Evolutionary conservation across 345 rosid species (phyloP).

Genomic region (Physaria fendleri): DNA sequence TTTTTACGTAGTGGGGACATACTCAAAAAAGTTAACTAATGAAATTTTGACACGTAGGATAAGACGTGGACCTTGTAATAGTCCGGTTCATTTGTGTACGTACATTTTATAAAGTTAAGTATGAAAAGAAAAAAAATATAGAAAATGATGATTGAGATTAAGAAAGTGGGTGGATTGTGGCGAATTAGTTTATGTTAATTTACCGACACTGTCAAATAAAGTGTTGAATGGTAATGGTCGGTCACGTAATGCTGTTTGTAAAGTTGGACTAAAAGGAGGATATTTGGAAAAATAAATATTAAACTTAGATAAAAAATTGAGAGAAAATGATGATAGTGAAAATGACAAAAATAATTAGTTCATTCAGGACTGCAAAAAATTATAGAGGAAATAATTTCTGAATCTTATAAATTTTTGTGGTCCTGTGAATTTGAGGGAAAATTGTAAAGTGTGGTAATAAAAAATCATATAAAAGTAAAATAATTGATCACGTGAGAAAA

Average conservation of each 20-base stretch:
- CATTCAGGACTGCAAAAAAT: neutral
- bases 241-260: neutral
- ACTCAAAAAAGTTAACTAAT: conserved; percentile 5
- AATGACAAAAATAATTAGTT: neutral
- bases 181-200: neutral
- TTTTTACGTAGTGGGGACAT: conserved; percentile 9
- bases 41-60: neutral
- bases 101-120: neutral
- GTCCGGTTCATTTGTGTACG: conserved; percentile 4
- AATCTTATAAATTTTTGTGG: neutral
- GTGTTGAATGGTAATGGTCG: conserved; percentile 17
- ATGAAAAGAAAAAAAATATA: neutral
- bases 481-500: conserved; percentile 9
- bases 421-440: neutral
- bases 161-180: conserved; percentile 25
- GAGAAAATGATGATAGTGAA: neutral
- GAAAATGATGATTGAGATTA: neutral
- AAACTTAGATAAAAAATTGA: neutral
- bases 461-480: neutral
- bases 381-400: neutral
- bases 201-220: conserved; percentile 14
- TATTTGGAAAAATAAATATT: neutral
- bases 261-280: neutral
- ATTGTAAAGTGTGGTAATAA: neutral
- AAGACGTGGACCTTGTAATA: conserved; percentile 26